phyloP scores from a whole-genome alignment of 1,139 yeast genomes.

The Trichomonascaceae sp. region DNA sequence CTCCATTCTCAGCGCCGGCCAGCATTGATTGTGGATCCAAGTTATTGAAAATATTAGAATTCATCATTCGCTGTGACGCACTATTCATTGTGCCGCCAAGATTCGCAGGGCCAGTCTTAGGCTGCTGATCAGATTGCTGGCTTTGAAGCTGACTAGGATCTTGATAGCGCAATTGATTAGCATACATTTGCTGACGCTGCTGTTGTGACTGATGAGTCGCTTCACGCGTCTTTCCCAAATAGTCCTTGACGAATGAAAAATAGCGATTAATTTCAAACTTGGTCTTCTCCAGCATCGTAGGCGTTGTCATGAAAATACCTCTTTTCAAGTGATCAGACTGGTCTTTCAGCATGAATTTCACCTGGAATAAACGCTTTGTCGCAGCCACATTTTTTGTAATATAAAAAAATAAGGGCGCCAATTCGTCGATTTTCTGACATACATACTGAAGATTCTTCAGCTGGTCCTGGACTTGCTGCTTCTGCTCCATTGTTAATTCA shows the following conservation, averaged over 20 bases:
- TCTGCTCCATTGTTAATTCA: slow-evolving; percentile 56
- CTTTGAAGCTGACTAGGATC: slow-evolving; percentile 11
- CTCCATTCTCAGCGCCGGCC: background rate
- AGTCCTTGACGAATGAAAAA: slow-evolving; percentile 63
- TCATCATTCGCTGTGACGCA: background rate
- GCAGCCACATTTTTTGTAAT: slow-evolving; percentile 70
- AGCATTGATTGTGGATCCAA: background rate
- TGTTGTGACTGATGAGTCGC: slow-evolving; percentile 10
- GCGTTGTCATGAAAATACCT: slow-evolving; percentile 59
- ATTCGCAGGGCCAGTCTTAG: slow-evolving; percentile 6
- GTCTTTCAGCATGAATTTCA: slow-evolving; percentile 72
- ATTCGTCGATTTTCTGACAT: slow-evolving; percentile 63
- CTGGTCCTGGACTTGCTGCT: slow-evolving; percentile 53
- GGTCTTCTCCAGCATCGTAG: slow-evolving; percentile 64
- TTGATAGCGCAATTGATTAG: slow-evolving; percentile 6
- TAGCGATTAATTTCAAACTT: slow-evolving; percentile 68
- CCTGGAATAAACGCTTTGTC: slow-evolving; percentile 67
- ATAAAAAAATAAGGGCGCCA: slow-evolving; percentile 70
- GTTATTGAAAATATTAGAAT: background rate
- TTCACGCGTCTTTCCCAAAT: slow-evolving; percentile 25
- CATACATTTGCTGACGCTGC: slow-evolving; percentile 13
- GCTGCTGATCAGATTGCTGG: slow-evolving; percentile 6
- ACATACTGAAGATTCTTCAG: slow-evolving; percentile 56
- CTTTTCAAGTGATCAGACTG: slow-evolving; percentile 62
- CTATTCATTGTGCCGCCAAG: slow-evolving; percentile 5